Percentiles rank a stretch among this genome's conserved stretches.
These are phyloP conservation scores for Cnidoscolus chayamansa DNA, from an alignment of 441 rosid species.

Conservation along the genomic window DNA sequence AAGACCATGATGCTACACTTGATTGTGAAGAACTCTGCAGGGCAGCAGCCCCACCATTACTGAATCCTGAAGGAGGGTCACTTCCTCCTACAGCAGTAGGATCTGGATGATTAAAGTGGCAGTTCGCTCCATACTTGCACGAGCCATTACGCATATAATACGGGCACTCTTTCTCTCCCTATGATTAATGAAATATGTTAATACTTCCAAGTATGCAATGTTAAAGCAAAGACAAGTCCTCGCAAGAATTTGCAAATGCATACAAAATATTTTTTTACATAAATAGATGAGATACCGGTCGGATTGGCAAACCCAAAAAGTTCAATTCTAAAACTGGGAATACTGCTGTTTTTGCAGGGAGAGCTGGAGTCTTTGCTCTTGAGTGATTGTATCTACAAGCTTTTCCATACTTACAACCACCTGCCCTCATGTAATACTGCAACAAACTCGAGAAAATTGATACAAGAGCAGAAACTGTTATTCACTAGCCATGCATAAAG, in stretches of 20 bases:
- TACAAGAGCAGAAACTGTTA: slow-evolving; percentile 13
- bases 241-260: background rate
- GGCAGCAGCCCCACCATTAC: slow-evolving; percentile 56
- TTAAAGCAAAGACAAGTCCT: background rate
- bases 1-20: slow-evolving; percentile 58
- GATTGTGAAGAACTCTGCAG: slow-evolving; percentile 45
- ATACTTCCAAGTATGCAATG: slow-evolving; percentile 11
- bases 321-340: slow-evolving; percentile 55
- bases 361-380: slow-evolving; percentile 32
- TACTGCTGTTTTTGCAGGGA: slow-evolving; percentile 35
- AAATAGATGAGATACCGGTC: slow-evolving; percentile 43
- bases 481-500: background rate
- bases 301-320: slow-evolving; percentile 86
- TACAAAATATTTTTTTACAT: background rate
- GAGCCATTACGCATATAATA: slow-evolving; percentile 94
- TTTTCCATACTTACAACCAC: slow-evolving; percentile 92
- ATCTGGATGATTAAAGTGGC: slow-evolving; percentile 92
- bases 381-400: slow-evolving; percentile 84
- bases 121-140: slow-evolving; percentile 80
- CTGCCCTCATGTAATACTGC: slow-evolving; percentile 87
- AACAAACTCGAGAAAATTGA: slow-evolving; percentile 30
- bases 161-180: slow-evolving; percentile 86
- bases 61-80: slow-evolving; percentile 46
- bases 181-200: slow-evolving; percentile 19
- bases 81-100: slow-evolving; percentile 52